These are phyloP conservation scores for Hylodesmum podocarpum DNA, from an alignment of 306 rosid species.

Conservation along the genomic window DNA sequence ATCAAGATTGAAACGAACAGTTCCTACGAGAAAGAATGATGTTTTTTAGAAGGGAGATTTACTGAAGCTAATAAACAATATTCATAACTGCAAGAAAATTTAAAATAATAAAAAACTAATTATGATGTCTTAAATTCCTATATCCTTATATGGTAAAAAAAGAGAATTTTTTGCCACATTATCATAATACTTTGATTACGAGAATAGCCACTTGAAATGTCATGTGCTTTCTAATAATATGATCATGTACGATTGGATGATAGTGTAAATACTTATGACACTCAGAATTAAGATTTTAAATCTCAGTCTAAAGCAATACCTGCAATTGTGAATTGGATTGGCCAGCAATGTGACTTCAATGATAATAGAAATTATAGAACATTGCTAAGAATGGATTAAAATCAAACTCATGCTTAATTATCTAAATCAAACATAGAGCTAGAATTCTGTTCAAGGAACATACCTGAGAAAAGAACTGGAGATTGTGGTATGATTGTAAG, in stretches of 20 bases:
- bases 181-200: background rate
- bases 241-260: background rate
- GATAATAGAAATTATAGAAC: background rate
- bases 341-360: background rate
- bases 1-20: slow-evolving; percentile 83
- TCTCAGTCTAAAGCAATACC: background rate
- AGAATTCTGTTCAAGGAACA: slow-evolving; percentile 11
- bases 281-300: background rate
- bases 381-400: background rate
- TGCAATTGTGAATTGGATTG: background rate
- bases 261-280: background rate
- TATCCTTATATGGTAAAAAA: background rate
- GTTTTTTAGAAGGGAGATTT: slow-evolving; percentile 1
- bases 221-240: background rate
- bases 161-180: background rate
- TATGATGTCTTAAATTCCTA: background rate
- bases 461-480: slow-evolving; percentile 89
- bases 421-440: slow-evolving; percentile 1
- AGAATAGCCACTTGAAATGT: background rate
- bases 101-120: background rate
- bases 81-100: background rate
- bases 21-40: slow-evolving; percentile 47
- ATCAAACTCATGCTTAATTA: background rate
- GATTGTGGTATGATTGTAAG: slow-evolving; percentile 93
- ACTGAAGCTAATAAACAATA: background rate